Evolutionary conservation across 2,329 filamentous ascomycete species (phyloP).

Genomic region (Fusarium sp.): DNA sequence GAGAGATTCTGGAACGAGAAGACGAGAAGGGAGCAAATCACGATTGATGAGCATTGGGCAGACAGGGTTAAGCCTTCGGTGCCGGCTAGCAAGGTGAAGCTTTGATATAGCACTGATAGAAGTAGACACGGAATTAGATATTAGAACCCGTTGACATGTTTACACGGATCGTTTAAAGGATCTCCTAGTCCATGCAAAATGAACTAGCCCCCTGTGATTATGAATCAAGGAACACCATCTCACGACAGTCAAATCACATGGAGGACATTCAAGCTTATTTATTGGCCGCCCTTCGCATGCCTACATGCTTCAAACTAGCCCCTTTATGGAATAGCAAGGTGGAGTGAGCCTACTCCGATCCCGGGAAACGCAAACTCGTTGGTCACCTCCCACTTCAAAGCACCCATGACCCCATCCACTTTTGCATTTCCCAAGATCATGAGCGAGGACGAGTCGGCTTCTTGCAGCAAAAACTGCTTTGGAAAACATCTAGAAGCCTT

Average conservation of each 20-base stretch:
- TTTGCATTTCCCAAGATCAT: neutral
- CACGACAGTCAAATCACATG: neutral
- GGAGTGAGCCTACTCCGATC: neutral
- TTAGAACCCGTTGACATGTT: neutral
- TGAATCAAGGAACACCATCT: neutral
- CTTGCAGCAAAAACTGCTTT: neutral
- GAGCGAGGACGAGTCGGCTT: neutral
- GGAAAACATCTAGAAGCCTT: neutral
- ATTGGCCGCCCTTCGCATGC: neutral
- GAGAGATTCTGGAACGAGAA: neutral
- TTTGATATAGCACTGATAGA: neutral
- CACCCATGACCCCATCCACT: neutral
- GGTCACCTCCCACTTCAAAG: neutral
- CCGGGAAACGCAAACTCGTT: neutral
- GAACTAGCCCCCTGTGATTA: neutral
- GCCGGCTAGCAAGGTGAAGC: neutral
- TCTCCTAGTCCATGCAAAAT: neutral
- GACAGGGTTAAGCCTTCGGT: neutral
- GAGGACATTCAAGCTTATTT: neutral
- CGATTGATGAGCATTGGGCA: neutral
- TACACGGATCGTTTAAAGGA: neutral
- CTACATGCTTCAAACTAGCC: neutral
- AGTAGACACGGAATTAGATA: neutral
- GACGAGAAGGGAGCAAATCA: neutral
- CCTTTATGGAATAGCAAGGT: neutral